phyloP scores from a whole-genome alignment of 805 yeast genomes.

The Myxozyma vanderwaltii region DNA sequence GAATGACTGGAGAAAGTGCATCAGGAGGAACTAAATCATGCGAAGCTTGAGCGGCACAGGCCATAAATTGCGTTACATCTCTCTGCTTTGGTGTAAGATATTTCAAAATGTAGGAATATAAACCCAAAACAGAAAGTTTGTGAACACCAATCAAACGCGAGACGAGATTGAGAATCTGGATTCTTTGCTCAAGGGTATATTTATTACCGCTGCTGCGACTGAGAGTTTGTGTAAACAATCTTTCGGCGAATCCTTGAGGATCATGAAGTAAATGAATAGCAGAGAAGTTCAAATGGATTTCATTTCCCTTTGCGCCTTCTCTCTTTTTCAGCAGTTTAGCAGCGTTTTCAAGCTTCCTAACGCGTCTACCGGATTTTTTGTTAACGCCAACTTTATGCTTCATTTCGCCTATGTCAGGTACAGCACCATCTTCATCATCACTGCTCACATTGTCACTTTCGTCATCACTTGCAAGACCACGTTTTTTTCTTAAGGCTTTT shows the following conservation, averaged over 20 bases:
- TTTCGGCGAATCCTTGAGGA: conserved; percentile 97
- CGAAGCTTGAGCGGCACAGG: conserved; percentile 94
- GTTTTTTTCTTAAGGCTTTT: conserved; percentile 71
- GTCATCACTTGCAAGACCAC: conserved; percentile 55
- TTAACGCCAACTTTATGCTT: conserved; percentile 82
- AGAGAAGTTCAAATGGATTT: conserved; percentile 79
- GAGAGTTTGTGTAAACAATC: conserved; percentile 69
- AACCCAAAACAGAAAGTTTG: conserved; percentile 84
- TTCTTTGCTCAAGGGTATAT: conserved; percentile 84
- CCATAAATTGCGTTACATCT: conserved; percentile 94
- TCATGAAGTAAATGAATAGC: conserved; percentile 93
- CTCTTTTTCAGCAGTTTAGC: conserved; percentile 64
- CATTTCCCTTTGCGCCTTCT: conserved; percentile 48
- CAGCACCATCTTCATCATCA: conserved; percentile 18
- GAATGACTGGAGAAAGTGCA: conserved; percentile 70
- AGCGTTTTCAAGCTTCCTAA: conserved; percentile 77
- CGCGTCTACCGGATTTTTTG: conserved; percentile 78
- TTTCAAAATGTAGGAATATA: conserved; percentile 85
- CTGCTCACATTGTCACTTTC: conserved; percentile 48
- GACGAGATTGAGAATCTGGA: conserved; percentile 80
- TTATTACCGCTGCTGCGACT: conserved; percentile 62
- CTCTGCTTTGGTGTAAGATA: conserved; percentile 92
- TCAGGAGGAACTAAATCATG: conserved; percentile 99
- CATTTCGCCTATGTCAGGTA: conserved; percentile 41
- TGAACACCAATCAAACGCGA: conserved; percentile 93